These are phyloP conservation scores for Astrocystis sublimbata DNA, from an alignment of 495 filamentous ascomycete genomes.

Conservation along the genomic window DNA sequence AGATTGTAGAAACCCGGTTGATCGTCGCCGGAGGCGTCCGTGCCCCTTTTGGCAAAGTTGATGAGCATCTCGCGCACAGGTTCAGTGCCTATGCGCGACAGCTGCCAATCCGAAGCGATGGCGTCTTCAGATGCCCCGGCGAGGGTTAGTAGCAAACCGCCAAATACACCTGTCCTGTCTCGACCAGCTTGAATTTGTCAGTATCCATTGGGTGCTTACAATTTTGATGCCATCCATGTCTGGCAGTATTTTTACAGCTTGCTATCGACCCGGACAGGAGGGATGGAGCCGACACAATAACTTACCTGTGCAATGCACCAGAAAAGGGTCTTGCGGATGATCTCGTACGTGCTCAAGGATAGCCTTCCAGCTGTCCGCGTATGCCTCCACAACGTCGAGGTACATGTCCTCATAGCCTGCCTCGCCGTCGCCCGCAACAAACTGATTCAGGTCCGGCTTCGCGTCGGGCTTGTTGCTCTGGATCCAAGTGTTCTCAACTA, in stretches of 20 bases:
- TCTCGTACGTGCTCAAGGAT: constrained; percentile 43
- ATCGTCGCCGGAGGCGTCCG: constrained; percentile 29
- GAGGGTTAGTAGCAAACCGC: constrained; percentile 57
- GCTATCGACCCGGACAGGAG: not conserved
- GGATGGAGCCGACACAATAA: not conserved
- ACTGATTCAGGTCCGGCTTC: constrained; percentile 33
- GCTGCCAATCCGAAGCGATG: constrained; percentile 54
- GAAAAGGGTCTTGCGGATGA: constrained; percentile 33
- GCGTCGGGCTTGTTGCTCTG: constrained; percentile 33
- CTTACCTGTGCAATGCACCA: constrained; percentile 58
- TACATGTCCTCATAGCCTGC: constrained; percentile 44
- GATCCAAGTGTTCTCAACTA: constrained; percentile 45
- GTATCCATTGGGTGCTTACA: too few species aligned
- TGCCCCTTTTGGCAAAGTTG: constrained; percentile 37
- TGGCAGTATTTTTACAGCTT: not conserved
- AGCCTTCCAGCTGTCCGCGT: constrained; percentile 34
- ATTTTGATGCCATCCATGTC: not conserved
- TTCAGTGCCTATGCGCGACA: constrained; percentile 50
- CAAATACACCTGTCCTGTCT: constrained; percentile 64
- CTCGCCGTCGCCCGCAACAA: constrained; percentile 44
- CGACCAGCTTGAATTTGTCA: constrained; percentile 50
- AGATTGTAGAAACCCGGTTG: constrained; percentile 46
- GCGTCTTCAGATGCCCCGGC: constrained; percentile 48
- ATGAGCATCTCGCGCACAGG: constrained; percentile 45
- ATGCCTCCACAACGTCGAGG: constrained; percentile 41